Evolutionary conservation across 1,284 basidiomycete genomes (phyloP).

Genomic region (Entoloma clypeatum): DNA sequence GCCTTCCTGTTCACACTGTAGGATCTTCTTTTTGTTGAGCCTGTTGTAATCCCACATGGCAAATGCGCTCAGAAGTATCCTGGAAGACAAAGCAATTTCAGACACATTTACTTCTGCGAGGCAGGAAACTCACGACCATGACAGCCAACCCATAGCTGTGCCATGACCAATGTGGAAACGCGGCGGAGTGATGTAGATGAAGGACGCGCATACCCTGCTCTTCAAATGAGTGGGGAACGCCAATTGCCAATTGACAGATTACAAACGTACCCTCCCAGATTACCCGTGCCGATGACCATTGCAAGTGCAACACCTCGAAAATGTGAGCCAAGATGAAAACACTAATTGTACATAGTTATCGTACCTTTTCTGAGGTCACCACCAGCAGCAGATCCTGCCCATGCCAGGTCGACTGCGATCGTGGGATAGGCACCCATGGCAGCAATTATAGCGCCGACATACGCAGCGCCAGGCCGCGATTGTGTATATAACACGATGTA

Average conservation of each 20-base stretch:
- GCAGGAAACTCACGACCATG: conserved; percentile 32
- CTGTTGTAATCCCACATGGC: conserved; percentile 29
- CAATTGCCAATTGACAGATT: not conserved
- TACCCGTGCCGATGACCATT: conserved; percentile 51
- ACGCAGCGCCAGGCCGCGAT: conserved; percentile 35
- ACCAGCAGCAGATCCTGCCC: conserved; percentile 53
- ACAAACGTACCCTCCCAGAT: conserved; percentile 44
- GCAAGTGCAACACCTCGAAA: conserved; percentile 51
- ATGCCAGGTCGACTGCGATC: conserved; percentile 50
- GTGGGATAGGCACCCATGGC: conserved; percentile 53
- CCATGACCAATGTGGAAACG: conserved; percentile 49
- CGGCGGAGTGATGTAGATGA: conserved; percentile 37
- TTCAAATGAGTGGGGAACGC: not conserved
- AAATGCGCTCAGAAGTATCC: conserved; percentile 21
- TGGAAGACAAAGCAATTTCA: conserved; percentile 16
- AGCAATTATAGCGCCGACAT: conserved; percentile 49
- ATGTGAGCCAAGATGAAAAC: not conserved
- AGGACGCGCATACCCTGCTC: conserved; percentile 28
- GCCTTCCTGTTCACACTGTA: conserved; percentile 33
- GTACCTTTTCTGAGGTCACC: conserved; percentile 39
- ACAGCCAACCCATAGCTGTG: conserved; percentile 45
- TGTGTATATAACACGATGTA: conserved; percentile 43
- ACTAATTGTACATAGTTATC: not conserved
- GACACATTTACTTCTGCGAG: conserved; percentile 19
- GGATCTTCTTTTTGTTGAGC: conserved; percentile 40